Evolutionary conservation across 148 eudicot genomes (phyloP), one percentile per base, ranked within the genome.

Genomic region (Drosera capensis): DNA sequence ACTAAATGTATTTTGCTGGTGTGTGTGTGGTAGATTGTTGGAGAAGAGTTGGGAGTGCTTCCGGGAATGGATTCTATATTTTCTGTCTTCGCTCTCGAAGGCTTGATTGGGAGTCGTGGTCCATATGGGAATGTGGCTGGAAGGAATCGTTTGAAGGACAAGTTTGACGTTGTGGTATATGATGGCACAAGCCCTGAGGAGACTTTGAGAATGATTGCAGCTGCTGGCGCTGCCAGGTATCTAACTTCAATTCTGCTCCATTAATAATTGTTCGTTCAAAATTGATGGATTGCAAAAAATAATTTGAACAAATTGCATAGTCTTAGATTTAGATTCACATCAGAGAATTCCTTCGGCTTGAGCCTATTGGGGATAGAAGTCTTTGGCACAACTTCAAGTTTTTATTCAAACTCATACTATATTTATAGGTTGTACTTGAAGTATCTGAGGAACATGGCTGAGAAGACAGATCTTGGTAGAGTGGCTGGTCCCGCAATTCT

Each of bases 41-140:
- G 82, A 25, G 99, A 90, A 74, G 99, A 90, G 72, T 88, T 90
- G 42, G 99, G 95, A 38, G 75, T 90, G 51, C 99, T 90, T 62
- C 99, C 99, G 43, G 99, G 99, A 23, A 90, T 90, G 95, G 99
- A 90, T 60, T 65, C 93, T 16, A 78, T 90, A 48, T 78, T 90
- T 72, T 78, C 95, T 17, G 73, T 56, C 23, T 56, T 85, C 41
- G 80, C 71, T 25, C 82, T 90, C n/a, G n/a, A n/a, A n/a, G 43
- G 92, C 65, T 56, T 63, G 66, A 41, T 67, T 78, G 61, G 56
- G 77, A 14, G 31, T 9, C 31, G 31, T 3, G 84, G 87, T 55
- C 59, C 76, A 30, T 47, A 59, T 2, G 71, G 69, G 40, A 57
- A 52, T 46, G 47, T 47, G 21, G 46, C 68, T 50, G 73, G 48